These are phyloP conservation scores for Peronospora farinosa DNA, from an alignment of 352 stramenopile genomes.

Conservation along the genomic window DNA sequence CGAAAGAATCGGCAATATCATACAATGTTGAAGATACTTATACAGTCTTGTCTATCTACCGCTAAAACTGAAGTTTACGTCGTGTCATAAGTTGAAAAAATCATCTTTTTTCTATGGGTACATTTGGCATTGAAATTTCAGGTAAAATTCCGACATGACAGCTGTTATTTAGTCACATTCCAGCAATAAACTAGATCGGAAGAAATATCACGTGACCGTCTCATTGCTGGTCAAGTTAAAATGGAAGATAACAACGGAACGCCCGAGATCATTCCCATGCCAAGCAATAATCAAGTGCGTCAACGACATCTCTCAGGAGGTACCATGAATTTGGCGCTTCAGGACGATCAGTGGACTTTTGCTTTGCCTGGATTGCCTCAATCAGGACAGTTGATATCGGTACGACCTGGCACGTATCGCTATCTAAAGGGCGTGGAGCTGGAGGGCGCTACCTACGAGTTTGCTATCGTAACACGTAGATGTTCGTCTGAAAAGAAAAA, in stretches of 20 bases:
- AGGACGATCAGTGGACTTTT: constrained; percentile 58
- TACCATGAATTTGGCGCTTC: constrained; percentile 44
- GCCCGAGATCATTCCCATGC: constrained; percentile 30
- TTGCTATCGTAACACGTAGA: constrained; percentile 66
- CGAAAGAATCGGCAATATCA: too few species aligned
- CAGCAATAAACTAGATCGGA: not conserved
- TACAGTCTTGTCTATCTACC: not conserved
- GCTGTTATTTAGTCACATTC: not conserved
- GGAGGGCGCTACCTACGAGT: constrained; percentile 53
- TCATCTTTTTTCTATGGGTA: too few species aligned
- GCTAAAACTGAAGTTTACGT: not conserved
- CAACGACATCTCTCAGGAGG: constrained; percentile 43
- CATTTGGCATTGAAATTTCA: not conserved
- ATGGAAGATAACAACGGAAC: constrained; percentile 36
- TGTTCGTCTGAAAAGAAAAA: constrained; percentile 21
- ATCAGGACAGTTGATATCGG: constrained; percentile 18
- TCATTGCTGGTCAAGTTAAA: not conserved
- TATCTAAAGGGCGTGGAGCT: constrained; percentile 55
- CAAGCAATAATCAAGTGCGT: constrained; percentile 9
- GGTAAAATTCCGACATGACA: constrained; percentile 5
- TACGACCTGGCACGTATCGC: constrained; percentile 40
- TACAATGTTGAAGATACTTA: too few species aligned
- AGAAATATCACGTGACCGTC: not conserved
- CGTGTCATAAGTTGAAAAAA: too few species aligned
- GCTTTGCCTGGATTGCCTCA: constrained; percentile 36